These are phyloP conservation scores for Fusarium agapanthi DNA, from an alignment of 2,329 filamentous ascomycete species.

Conservation along the genomic window DNA sequence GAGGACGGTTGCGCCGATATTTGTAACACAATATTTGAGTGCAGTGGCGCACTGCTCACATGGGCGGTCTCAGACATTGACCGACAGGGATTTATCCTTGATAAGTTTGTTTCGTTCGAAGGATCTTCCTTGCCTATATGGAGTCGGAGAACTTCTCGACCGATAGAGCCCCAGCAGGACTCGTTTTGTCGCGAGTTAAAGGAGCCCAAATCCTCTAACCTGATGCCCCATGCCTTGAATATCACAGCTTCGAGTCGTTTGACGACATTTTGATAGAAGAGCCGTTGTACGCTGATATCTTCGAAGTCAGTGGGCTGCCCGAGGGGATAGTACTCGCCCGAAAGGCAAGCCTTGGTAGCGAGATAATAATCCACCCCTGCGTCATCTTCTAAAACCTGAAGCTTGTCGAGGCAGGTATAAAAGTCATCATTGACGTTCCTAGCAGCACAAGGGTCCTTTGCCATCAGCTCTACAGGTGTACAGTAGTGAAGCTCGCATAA, in stretches of 20 bases:
- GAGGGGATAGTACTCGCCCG: neutral
- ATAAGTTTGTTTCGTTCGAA: too few relatives aligned
- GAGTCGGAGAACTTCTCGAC: neutral
- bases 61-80: neutral
- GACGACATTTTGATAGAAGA: neutral
- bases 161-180: neutral
- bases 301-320: neutral
- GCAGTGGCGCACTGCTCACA: neutral
- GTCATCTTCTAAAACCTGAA: neutral
- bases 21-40: neutral
- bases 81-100: neutral
- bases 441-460: neutral
- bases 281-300: neutral
- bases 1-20: neutral
- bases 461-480: neutral
- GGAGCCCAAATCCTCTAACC: neutral
- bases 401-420: neutral
- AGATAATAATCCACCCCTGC: neutral
- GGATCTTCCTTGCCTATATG: neutral
- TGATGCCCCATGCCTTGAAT: neutral
- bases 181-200: neutral
- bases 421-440: neutral
- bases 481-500: neutral
- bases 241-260: neutral
- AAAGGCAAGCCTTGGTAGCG: neutral